phyloP scores from a whole-genome alignment of 257 asterid genomes.

The Hygrophila difformis region DNA sequence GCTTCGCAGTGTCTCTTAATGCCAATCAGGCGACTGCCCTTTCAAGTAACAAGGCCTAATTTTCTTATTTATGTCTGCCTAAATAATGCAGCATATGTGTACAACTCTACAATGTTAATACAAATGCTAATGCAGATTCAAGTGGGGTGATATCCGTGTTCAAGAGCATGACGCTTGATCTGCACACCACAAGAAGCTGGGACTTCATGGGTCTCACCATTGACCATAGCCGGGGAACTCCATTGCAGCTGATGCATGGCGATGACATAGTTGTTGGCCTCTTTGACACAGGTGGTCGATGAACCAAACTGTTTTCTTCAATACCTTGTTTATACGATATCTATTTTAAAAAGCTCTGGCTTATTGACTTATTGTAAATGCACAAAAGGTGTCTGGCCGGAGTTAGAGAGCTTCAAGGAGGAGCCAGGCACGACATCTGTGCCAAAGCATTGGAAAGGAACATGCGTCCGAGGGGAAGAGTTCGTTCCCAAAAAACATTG shows the following conservation, averaged over 20 bases:
- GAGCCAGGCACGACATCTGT: conserved; percentile 36
- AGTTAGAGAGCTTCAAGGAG: conserved; percentile 46
- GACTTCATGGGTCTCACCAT: conserved; percentile 51
- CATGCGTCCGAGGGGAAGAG: conserved; percentile 34
- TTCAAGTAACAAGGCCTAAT: conserved; percentile 24
- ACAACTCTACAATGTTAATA: no score
- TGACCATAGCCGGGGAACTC: conserved; percentile 22
- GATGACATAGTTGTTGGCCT: conserved; percentile 39
- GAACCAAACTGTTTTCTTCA: no score
- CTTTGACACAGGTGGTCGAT: conserved; percentile 32
- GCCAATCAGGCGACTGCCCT: conserved; percentile 42
- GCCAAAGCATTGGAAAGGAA: conserved; percentile 50
- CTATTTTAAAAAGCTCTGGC: no score
- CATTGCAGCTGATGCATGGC: conserved; percentile 36
- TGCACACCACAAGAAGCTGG: conserved; percentile 71
- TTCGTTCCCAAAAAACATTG: conserved; percentile 34
- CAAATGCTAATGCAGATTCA: conserved; percentile 30
- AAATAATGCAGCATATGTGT: no score
- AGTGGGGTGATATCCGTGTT: conserved; percentile 54
- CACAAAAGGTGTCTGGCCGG: conserved; percentile 66
- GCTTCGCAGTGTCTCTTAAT: conserved; percentile 50
- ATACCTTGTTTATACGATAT: not conserved
- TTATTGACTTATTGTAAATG: not conserved
- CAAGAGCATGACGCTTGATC: conserved; percentile 28
- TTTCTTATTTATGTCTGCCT: not conserved